Conservation (phyloP, 352 stramenopile genomes). For the Paralagenidium karlingii region DNA sequence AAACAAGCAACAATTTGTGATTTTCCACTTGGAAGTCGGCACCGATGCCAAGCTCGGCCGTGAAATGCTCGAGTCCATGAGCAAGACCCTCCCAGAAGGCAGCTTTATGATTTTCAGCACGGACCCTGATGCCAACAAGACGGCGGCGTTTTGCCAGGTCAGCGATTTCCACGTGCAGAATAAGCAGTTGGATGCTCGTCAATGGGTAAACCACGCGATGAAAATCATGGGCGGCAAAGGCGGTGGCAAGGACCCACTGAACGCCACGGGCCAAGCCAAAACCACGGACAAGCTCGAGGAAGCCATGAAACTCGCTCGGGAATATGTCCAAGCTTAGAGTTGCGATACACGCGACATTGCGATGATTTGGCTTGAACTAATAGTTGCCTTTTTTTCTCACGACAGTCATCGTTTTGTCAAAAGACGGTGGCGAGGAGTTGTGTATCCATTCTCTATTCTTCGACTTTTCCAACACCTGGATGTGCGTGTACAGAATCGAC, state of each 20-base stretch:
- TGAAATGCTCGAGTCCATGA: conserved; percentile 90
- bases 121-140: conserved; percentile 87
- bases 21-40: conserved; percentile 88
- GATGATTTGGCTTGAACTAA: no score
- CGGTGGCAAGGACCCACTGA: conserved; percentile 84
- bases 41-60: conserved; percentile 91
- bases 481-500: no score
- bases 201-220: conserved; percentile 90
- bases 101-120: conserved; percentile 91
- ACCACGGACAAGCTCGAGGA: conserved; percentile 56
- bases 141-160: conserved; percentile 86
- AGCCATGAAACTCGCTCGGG: conserved; percentile 50
- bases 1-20: conserved; percentile 50
- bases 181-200: conserved; percentile 78
- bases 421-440: no score
- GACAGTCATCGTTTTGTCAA: no score
- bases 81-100: conserved; percentile 54
- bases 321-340: conserved; percentile 6
- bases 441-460: no score
- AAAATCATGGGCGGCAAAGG: conserved; percentile 89
- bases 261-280: conserved; percentile 72
- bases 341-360: no score
- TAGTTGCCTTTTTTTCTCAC: no score
- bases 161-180: conserved; percentile 63
- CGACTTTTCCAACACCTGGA: no score